Percentiles rank a stretch among this genome's conserved stretches.
These are phyloP conservation scores for Colletotrichum euphorbiae DNA, from an alignment of 2,329 filamentous ascomycete genomes.

Conservation along the genomic window DNA sequence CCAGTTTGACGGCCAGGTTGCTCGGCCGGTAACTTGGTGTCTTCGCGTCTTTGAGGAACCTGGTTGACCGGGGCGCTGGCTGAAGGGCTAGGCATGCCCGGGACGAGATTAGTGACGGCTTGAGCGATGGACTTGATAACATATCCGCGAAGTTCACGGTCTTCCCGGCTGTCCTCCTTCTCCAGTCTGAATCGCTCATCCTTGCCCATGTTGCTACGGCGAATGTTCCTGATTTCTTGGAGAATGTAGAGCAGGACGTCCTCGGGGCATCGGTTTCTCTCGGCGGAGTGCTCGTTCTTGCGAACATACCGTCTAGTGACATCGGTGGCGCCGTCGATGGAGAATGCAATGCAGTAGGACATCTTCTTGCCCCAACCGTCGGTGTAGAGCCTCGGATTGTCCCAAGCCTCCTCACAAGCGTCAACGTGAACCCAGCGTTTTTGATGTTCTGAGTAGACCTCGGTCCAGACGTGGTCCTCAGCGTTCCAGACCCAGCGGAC, in stretches of 20 bases:
- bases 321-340: conserved; percentile 82
- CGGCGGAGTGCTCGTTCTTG: conserved; percentile 77
- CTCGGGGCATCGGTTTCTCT: conserved; percentile 84
- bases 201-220: conserved; percentile 86
- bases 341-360: conserved; percentile 97
- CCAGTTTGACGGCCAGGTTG: conserved; percentile 65
- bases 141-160: conserved; percentile 79
- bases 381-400: conserved; percentile 90
- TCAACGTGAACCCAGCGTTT: conserved; percentile 98
- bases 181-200: conserved; percentile 84
- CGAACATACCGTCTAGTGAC: conserved; percentile 77
- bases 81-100: conserved; percentile 54
- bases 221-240: conserved; percentile 88
- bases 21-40: conserved; percentile 71
- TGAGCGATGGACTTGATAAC: conserved; percentile 80
- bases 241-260: conserved; percentile 92
- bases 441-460: conserved; percentile 94
- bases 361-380: conserved; percentile 98
- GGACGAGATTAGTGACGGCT: conserved; percentile 76
- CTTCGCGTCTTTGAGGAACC: conserved; percentile 54
- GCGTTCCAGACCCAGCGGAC: conserved; percentile 99
- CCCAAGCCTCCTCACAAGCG: conserved; percentile 93
- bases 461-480: conserved; percentile 98
- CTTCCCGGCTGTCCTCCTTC: conserved; percentile 82
- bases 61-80: conserved; percentile 41